A percentile compares a stretch with the other conserved stretches of the same genome.
These are phyloP conservation scores for Pochonia chlamydosporia DNA, from an alignment of 2,329 filamentous ascomycete genomes.

Conservation along the genomic window DNA sequence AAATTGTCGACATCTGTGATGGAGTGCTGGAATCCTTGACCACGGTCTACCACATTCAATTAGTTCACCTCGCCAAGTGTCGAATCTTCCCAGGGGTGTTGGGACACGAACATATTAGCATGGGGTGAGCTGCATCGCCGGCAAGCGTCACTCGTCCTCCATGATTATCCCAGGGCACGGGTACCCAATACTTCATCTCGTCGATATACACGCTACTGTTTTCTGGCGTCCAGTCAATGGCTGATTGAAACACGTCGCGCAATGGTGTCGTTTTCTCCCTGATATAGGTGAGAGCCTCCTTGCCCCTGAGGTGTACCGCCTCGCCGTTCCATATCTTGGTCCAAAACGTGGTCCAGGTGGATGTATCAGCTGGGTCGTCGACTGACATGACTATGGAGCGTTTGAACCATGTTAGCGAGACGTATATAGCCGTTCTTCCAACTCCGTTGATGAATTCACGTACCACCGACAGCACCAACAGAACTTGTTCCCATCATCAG, in stretches of 20 bases:
- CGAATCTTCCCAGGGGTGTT: background rate
- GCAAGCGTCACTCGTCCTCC: constrained; percentile 29
- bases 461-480: constrained; percentile 24
- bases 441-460: constrained; percentile 5
- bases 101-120: constrained; percentile 32
- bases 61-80: background rate
- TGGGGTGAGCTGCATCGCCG: constrained; percentile 37
- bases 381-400: constrained; percentile 12
- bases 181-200: constrained; percentile 32
- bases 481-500: constrained; percentile 22
- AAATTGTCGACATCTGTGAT: constrained; percentile 34
- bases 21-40: constrained; percentile 38
- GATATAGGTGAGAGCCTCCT: constrained; percentile 28
- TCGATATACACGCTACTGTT: constrained; percentile 23
- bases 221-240: constrained; percentile 28
- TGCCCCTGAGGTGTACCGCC: constrained; percentile 21
- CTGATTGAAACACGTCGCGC: constrained; percentile 24
- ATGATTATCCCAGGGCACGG: constrained; percentile 24
- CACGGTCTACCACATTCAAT: constrained; percentile 26
- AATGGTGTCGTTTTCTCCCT: constrained; percentile 19
- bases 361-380: constrained; percentile 16
- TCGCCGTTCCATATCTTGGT: constrained; percentile 27
- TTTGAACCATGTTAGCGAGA: no score
- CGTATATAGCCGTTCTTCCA: no score
- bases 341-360: constrained; percentile 28